Base-by-base conservation (phyloP, 2,329 filamentous ascomycete genomes). In the Talaromyces islandicus region DNA sequence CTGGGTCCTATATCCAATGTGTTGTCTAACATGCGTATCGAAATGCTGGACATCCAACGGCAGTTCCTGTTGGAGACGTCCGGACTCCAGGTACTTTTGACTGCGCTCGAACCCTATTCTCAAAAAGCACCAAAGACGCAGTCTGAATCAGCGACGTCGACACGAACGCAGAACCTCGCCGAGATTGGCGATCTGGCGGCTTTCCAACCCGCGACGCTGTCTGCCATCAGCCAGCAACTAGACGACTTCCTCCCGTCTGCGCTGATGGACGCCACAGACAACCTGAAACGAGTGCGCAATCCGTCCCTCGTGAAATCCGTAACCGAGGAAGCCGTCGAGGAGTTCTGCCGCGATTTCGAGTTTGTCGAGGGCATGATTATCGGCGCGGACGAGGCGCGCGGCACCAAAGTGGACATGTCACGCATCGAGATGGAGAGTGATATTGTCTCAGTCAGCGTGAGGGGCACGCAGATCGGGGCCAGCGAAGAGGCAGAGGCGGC, bases 201-300 rank as follows among this genome's bases (percentile, higher is more conserved):
- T 4, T 84, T 91, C 69, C 82, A 87, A 61, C 81, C 84, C 0
- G 76, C 81, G 5, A 74, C 81, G 0, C 79, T 97, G n/a, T 76
- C 83, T 1, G 77, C 80, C 55, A 86, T 88, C 2, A 90, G 90
- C 67, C 90, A 92, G 67, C 83, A 82, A 46, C 80, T 99, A 7
- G 94, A 99, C 69, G 87, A 91, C 62, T 99, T 97, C 76, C 79
- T 99, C 25, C 92, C 94, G 0, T 95, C 91, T 1, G 94, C 93
- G 2, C 81, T 96, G 30, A 93, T 97, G 81, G 94, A 99, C 71
- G 92, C 92, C 2, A 86, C 90, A 67, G 89, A 94, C 56, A 90
- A 91, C 62, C 75, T 97, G 27, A 88, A 88, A 64, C 80, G 85
- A 48, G 77, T 99, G 1, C 86, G 89, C 63, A 89, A 90, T 68